These are phyloP conservation scores for Coemansia sp. DNA, from an alignment of 192 early-diverging fungal genomes.

Conservation along the genomic window DNA sequence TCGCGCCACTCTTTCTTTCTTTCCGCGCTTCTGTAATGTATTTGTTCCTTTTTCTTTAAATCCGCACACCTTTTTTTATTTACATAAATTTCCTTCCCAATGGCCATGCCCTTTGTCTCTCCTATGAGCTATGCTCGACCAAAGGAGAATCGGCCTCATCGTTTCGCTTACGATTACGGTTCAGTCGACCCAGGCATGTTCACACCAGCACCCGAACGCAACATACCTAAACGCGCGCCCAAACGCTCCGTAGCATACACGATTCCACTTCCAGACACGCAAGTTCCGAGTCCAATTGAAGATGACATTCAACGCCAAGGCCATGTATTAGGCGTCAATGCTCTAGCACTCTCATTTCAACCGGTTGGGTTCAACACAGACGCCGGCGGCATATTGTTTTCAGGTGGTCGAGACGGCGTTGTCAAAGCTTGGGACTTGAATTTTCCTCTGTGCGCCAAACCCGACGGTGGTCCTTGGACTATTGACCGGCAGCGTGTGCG, in stretches of 20 bases:
- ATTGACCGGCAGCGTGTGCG: conserved; percentile 38
- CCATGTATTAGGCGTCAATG: conserved; percentile 85
- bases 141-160: conserved; percentile 53
- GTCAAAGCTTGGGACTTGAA: conserved; percentile 85
- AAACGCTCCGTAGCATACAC: conserved; percentile 50
- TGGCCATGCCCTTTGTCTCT: conserved; percentile 42
- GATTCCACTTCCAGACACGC: conserved; percentile 39
- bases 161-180: conserved; percentile 58
- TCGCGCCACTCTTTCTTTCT: background rate
- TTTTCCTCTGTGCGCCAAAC: conserved; percentile 25
- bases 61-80: background rate
- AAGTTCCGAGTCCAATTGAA: background rate
- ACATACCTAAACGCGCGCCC: conserved; percentile 46
- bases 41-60: background rate
- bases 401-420: conserved; percentile 87
- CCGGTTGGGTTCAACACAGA: background rate
- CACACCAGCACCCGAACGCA: conserved; percentile 46
- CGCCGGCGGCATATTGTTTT: conserved; percentile 76
- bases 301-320: conserved; percentile 49
- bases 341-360: conserved; percentile 67
- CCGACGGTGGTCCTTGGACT: conserved; percentile 17
- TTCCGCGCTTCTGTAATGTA: background rate
- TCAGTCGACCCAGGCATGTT: conserved; percentile 59
- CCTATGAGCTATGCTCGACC: conserved; percentile 41
- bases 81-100: background rate